Percentiles rank a stretch among this genome's conserved stretches.
phyloP scores from a whole-genome alignment of 305 asterid genomes.

The Fraxinus xanthoxyloides region DNA sequence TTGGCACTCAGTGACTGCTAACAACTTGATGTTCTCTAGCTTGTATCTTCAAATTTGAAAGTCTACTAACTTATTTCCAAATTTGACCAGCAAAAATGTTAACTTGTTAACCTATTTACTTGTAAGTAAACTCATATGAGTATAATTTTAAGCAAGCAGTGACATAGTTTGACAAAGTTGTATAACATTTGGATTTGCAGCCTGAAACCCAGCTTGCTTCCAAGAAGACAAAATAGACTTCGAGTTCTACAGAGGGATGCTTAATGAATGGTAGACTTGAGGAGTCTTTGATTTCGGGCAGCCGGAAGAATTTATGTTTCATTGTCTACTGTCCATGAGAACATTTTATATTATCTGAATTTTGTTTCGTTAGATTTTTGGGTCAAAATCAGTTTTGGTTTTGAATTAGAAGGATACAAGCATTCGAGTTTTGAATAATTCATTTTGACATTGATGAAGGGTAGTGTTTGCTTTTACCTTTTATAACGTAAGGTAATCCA shows the following conservation, averaged over 20 bases:
- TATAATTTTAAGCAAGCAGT: neutral
- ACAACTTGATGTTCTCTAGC: neutral
- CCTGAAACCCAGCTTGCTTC: constrained; percentile 62
- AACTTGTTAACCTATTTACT: neutral
- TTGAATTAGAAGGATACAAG: neutral
- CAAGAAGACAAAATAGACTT: constrained; percentile 44
- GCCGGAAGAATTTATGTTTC: neutral
- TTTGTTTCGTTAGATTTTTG: neutral
- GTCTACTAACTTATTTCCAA: neutral
- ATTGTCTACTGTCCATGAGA: neutral
- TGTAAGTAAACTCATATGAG: neutral
- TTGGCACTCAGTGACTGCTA: neutral
- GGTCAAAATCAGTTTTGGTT: neutral
- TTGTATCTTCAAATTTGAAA: neutral
- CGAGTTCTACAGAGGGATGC: neutral
- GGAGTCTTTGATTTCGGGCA: neutral
- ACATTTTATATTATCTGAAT: neutral
- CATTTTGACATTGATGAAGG: neutral
- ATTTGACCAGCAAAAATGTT: neutral
- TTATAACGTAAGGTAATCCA: neutral
- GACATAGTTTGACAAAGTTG: neutral
- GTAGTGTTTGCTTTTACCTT: neutral
- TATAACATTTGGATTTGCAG: constrained; percentile 33
- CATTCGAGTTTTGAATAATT: neutral
- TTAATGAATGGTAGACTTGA: neutral